phyloP scores from a whole-genome alignment of 1,284 basidiomycete genomes.

The Stereum hirsutum region DNA sequence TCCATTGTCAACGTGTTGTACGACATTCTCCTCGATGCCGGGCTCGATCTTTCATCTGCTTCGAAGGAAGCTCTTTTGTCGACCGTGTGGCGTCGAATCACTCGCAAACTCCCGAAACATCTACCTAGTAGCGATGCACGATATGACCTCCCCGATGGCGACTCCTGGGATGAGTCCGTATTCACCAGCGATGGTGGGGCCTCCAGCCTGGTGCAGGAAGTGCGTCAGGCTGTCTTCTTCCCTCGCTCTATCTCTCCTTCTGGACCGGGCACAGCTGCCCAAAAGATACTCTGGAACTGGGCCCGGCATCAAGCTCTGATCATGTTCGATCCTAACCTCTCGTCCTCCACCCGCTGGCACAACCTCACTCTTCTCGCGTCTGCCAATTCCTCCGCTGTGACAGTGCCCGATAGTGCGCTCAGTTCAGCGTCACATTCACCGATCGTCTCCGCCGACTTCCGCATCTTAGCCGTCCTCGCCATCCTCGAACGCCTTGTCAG shows the following conservation, averaged over 20 bases:
- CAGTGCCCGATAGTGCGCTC: conserved; percentile 13
- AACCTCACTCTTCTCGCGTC: conserved; percentile 17
- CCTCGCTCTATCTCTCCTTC: background rate
- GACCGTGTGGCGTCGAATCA: conserved; percentile 6
- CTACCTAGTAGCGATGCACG: background rate
- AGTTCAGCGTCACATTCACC: conserved; percentile 8
- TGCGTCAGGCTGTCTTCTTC: background rate
- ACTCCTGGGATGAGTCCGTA: background rate
- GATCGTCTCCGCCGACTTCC: conserved; percentile 8
- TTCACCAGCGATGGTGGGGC: background rate
- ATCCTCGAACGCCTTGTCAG: conserved; percentile 12
- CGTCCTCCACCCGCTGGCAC: conserved; percentile 15
- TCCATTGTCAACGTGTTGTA: too few relatives aligned
- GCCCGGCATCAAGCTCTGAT: conserved; percentile 7
- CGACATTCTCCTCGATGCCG: too few relatives aligned
- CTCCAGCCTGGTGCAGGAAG: background rate
- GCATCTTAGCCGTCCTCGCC: conserved; percentile 9
- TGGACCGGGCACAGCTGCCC: background rate
- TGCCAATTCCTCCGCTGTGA: conserved; percentile 10
- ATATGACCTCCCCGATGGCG: background rate
- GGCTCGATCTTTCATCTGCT: too few relatives aligned
- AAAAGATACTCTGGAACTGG: conserved; percentile 12
- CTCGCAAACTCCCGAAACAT: background rate
- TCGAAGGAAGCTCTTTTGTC: conserved; percentile 4
- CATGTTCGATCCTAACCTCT: conserved; percentile 11